A percentile compares a stretch with the other conserved stretches of the same genome.
These are phyloP conservation scores for Lactarius psammicola DNA, from an alignment of 768 basidiomycete species.

Conservation along the genomic window DNA sequence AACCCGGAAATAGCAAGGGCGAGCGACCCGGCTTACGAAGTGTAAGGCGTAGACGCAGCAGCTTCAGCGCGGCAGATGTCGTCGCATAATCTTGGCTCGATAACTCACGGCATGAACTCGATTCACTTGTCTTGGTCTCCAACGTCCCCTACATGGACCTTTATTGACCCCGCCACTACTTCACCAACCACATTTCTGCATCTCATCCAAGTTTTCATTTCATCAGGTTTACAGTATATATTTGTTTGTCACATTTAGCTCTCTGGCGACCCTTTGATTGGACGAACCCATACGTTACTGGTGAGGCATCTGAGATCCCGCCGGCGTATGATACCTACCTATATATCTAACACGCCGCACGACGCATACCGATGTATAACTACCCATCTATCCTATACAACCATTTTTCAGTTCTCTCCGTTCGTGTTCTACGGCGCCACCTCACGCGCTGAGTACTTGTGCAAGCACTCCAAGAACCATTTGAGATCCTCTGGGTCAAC, in stretches of 20 bases:
- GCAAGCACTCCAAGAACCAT: constrained; percentile 90
- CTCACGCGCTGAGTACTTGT: constrained; percentile 63
- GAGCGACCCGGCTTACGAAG: constrained; percentile 72
- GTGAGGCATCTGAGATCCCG: constrained; percentile 26
- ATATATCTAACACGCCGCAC: constrained; percentile 23
- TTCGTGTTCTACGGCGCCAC: constrained; percentile 8
- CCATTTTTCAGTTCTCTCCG: constrained; percentile 13
- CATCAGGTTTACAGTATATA: constrained; percentile 21
- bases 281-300: constrained; percentile 19
- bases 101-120: constrained; percentile 13
- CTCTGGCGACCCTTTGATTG: constrained; percentile 17
- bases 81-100: constrained; percentile 51
- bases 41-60: constrained; percentile 75
- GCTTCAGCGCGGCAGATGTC: constrained; percentile 85
- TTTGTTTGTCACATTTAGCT: constrained; percentile 25
- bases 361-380: constrained; percentile 26
- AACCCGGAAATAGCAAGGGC: constrained; percentile 61
- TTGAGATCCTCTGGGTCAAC: constrained; percentile 91
- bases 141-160: constrained; percentile 13
- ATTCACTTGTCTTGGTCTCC: constrained; percentile 18
- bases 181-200: constrained; percentile 15
- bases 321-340: constrained; percentile 23
- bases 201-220: constrained; percentile 19
- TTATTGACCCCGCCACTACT: constrained; percentile 2
- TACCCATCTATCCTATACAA: constrained; percentile 28